Conservation (phyloP, 208 protist species). For the Leishmania braziliensis region DNA sequence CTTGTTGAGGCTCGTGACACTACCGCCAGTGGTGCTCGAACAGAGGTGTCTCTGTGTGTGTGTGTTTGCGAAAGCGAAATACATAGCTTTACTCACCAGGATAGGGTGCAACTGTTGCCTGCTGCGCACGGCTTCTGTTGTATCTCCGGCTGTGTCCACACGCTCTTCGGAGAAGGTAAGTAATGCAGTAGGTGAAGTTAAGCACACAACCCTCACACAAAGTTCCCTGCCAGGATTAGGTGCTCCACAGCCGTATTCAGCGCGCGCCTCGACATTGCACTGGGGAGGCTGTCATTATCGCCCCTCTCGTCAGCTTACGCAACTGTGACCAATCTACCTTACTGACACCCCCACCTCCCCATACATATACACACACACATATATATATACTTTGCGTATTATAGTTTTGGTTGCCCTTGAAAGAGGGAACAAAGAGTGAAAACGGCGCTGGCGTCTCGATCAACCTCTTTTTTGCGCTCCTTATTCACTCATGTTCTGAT, state of each 20-base stretch:
- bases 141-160: background rate
- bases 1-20: background rate
- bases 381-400: background rate
- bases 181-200: background rate
- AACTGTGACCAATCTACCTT: background rate
- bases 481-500: background rate
- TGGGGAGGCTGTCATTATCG: background rate
- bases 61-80: background rate
- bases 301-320: background rate
- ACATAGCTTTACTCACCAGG: background rate
- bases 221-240: background rate
- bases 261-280: background rate
- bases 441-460: background rate
- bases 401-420: background rate
- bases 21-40: background rate
- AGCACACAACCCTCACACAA: background rate
- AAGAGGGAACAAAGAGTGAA: background rate
- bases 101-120: background rate
- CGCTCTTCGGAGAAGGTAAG: background rate
- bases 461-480: background rate
- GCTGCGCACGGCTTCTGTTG: background rate
- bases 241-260: background rate
- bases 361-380: background rate
- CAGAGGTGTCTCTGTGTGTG: background rate
- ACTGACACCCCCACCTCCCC: background rate